Evolutionary conservation across 768 basidiomycete genomes (phyloP).

Genomic region (Termitomyces sp.): DNA sequence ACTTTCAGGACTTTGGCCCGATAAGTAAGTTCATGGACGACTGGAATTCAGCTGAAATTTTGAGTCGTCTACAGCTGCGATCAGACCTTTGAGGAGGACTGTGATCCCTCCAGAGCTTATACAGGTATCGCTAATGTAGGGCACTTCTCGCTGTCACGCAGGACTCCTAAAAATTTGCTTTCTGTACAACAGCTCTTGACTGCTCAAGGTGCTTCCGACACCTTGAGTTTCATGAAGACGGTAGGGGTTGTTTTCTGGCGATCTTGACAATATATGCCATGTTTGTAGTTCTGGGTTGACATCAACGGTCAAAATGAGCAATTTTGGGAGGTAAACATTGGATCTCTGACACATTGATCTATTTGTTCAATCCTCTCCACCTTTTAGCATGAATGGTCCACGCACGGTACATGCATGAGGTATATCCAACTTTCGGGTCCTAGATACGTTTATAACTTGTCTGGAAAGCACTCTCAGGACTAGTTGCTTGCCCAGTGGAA

Average conservation of each 20-base stretch:
- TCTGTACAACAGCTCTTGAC: slow-evolving; percentile 44
- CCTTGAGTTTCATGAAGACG: slow-evolving; percentile 51
- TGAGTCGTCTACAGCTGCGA: slow-evolving; percentile 42
- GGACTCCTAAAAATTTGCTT: slow-evolving; percentile 17
- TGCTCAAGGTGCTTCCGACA: slow-evolving; percentile 51
- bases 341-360: background rate
- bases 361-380: slow-evolving; percentile 3
- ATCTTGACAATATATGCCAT: background rate
- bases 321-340: slow-evolving; percentile 57
- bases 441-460: background rate
- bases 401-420: slow-evolving; percentile 60
- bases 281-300: slow-evolving; percentile 52
- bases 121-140: slow-evolving; percentile 25
- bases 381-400: slow-evolving; percentile 61
- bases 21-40: slow-evolving; percentile 3
- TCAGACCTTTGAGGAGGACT: slow-evolving; percentile 27
- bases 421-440: slow-evolving; percentile 1
- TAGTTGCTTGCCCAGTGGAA: no score
- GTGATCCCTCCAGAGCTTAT: slow-evolving; percentile 32
- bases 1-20: slow-evolving; percentile 17
- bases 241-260: slow-evolving; percentile 15
- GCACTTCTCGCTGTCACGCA: background rate
- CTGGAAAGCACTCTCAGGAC: no score
- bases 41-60: background rate
- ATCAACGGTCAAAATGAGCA: slow-evolving; percentile 50